Percentiles rank a stretch among this genome's conserved stretches.
These are phyloP conservation scores for Peronospora farinosa DNA, from an alignment of 352 stramenopile species.

Conservation along the genomic window DNA sequence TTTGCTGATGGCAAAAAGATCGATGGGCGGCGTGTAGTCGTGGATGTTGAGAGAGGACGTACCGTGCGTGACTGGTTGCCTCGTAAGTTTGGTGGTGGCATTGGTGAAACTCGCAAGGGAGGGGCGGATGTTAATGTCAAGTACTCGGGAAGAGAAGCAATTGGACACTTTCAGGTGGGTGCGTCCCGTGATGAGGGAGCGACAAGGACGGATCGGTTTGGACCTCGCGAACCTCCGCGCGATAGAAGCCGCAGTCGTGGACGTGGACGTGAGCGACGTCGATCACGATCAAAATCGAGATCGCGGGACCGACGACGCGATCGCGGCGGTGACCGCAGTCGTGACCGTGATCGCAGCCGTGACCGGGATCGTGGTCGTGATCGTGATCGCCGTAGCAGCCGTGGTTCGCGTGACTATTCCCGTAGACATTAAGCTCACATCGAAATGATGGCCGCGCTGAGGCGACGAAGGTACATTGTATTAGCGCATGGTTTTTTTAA, in stretches of 20 bases:
- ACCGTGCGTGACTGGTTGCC: conserved; percentile 96
- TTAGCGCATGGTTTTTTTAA: conserved; percentile 6
- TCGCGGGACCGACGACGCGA: conserved; percentile 38
- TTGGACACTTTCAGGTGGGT: conserved; percentile 31
- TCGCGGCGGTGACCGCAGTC: conserved; percentile 36
- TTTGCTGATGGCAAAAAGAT: conserved; percentile 93
- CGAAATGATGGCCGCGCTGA: neutral
- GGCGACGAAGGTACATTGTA: conserved; percentile 8
- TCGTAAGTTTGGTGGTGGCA: conserved; percentile 90
- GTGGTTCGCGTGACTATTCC: conserved; percentile 43
- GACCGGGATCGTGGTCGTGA: conserved; percentile 43
- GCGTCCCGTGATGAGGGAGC: conserved; percentile 28
- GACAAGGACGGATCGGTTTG: conserved; percentile 29
- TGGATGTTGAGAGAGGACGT: conserved; percentile 96
- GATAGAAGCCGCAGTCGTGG: conserved; percentile 44
- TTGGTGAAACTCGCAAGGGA: conserved; percentile 85
- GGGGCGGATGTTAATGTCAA: conserved; percentile 79
- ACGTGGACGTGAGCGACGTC: conserved; percentile 28
- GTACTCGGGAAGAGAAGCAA: conserved; percentile 66
- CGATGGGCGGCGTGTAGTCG: conserved; percentile 92
- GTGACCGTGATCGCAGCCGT: conserved; percentile 34
- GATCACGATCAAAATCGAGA: conserved; percentile 23
- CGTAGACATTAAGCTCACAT: conserved; percentile 29
- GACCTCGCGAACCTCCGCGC: conserved; percentile 20
- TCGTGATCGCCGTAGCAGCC: conserved; percentile 44